Percentiles rank a stretch among this genome's conserved stretches.
phyloP scores from a whole-genome alignment of 768 basidiomycete species.

The Lenzites betulinus region DNA sequence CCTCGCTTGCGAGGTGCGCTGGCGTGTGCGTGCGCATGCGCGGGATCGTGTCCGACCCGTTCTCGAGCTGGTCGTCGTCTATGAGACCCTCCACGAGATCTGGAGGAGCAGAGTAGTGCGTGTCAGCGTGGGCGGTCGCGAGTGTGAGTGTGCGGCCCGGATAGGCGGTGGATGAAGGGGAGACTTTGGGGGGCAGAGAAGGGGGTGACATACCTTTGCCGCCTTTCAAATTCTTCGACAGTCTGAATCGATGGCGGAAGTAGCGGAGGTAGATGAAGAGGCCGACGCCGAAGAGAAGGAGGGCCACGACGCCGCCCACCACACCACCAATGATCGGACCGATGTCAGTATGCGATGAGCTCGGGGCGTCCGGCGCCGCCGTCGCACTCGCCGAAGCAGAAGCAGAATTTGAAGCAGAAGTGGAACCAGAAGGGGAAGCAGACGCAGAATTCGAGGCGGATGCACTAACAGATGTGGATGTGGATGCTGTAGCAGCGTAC shows the following conservation, averaged over 20 bases:
- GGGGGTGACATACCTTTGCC: background rate
- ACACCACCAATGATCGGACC: conserved; percentile 27
- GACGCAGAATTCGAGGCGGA: background rate
- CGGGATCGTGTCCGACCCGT: conserved; percentile 2
- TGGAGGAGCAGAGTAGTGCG: background rate
- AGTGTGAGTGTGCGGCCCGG: background rate
- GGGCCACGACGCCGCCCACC: conserved; percentile 20
- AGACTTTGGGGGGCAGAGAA: background rate
- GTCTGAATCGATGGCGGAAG: conserved; percentile 20
- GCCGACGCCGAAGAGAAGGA: conserved; percentile 10
- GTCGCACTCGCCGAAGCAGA: background rate
- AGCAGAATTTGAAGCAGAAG: background rate
- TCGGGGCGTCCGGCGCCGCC: background rate
- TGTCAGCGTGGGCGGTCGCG: background rate
- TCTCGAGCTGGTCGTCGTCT: background rate
- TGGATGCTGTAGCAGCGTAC: conserved; percentile 12
- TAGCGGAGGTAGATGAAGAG: conserved; percentile 12
- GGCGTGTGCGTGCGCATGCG: too few species aligned
- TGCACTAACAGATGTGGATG: background rate
- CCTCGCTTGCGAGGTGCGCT: background rate
- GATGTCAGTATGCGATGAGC: conserved; percentile 10
- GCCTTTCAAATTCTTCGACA: conserved; percentile 18
- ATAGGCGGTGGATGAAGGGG: too few species aligned
- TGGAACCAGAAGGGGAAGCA: background rate
- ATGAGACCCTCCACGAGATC: conserved; percentile 10